Conservation (phyloP, 2,329 filamentous ascomycete species). For the Talaromyces sp. region DNA sequence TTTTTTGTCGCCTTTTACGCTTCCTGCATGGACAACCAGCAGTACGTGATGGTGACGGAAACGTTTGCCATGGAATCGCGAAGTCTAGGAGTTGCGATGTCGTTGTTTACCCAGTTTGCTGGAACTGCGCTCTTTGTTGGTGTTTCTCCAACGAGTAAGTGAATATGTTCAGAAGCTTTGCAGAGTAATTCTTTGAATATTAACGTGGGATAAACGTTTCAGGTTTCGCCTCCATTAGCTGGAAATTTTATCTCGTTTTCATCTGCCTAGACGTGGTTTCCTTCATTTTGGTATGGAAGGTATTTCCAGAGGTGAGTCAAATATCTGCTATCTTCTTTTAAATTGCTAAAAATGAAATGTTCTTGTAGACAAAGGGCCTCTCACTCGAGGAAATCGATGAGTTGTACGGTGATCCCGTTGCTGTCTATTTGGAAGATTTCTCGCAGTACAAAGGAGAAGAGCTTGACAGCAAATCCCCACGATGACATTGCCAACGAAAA, state of each 20-base stretch:
- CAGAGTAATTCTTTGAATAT: too few relatives aligned
- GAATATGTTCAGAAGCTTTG: background rate
- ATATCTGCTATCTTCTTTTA: constrained; percentile 37
- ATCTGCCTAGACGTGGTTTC: background rate
- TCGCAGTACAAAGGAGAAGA: background rate
- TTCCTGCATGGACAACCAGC: background rate
- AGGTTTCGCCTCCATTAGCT: background rate
- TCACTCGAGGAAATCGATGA: constrained; percentile 28
- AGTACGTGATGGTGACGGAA: background rate
- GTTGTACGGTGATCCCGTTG: constrained; percentile 14
- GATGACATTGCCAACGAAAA: background rate
- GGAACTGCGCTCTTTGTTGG: background rate
- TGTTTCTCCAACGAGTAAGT: background rate
- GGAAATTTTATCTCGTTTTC: background rate
- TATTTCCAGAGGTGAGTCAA: background rate
- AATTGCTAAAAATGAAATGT: constrained; percentile 42
- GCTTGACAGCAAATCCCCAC: background rate
- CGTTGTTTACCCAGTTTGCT: background rate
- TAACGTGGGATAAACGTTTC: background rate
- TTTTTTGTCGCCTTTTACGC: background rate
- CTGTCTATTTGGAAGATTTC: background rate
- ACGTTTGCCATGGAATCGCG: background rate
- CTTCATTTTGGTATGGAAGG: background rate
- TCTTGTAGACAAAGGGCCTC: constrained; percentile 19
- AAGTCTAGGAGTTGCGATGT: background rate